A percentile compares a stretch with the other conserved stretches of the same genome.
These are phyloP conservation scores for Phalaenopsis hybrid DNA, from an alignment of 116 monocot genomes.

Conservation along the genomic window DNA sequence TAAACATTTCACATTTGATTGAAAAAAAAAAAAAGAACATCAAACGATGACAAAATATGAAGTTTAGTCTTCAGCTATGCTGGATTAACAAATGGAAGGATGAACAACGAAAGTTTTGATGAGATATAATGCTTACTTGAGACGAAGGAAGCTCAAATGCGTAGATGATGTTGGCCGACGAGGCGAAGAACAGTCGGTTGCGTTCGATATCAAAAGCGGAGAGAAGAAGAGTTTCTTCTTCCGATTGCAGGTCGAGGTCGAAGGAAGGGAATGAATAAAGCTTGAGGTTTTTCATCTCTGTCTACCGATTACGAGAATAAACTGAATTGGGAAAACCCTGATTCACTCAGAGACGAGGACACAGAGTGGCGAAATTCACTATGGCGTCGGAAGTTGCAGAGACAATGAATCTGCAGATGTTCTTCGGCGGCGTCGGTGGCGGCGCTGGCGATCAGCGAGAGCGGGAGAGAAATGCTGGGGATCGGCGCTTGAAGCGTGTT, in stretches of 20 bases:
- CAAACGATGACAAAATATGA: neutral
- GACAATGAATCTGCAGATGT: neutral
- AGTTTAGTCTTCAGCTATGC: neutral
- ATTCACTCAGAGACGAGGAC: neutral
- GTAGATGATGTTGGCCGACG: conserved; percentile 67
- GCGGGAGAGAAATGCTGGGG: neutral
- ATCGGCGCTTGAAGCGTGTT: too few species aligned
- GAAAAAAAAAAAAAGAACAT: neutral
- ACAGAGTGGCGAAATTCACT: neutral
- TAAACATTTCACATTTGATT: too few species aligned
- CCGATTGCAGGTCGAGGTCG: conserved; percentile 40
- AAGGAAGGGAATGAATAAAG: conserved; percentile 31
- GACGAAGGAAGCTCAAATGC: conserved; percentile 35
- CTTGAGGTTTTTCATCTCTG: conserved; percentile 79
- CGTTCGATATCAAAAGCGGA: conserved; percentile 81
- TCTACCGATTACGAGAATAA: neutral
- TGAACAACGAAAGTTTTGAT: neutral
- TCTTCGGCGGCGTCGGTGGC: neutral
- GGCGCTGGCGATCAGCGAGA: neutral
- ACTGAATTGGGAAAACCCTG: neutral
- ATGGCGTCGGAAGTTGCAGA: neutral
- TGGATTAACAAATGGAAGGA: neutral
- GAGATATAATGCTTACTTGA: conserved; percentile 30
- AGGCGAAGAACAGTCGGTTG: conserved; percentile 76
- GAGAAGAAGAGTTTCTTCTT: conserved; percentile 47